Evolutionary conservation across 176 grass and related monocot genomes (phyloP).

Genomic region (Panicum miliaceum): DNA sequence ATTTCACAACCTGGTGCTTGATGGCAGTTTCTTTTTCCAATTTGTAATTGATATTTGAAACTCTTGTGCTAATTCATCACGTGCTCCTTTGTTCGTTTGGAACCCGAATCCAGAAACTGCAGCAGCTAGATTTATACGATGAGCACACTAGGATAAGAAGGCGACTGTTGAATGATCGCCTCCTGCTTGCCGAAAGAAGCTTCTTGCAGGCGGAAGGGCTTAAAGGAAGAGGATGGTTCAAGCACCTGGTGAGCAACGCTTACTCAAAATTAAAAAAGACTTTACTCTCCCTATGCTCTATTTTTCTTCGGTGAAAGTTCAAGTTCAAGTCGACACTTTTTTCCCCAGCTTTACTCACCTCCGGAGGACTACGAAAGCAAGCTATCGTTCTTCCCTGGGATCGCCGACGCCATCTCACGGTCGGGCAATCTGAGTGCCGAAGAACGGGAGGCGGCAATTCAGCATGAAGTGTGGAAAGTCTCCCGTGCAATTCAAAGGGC

Average conservation of each 20-base stretch:
- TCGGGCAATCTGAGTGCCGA: slow-evolving; percentile 11
- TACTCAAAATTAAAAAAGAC: neutral
- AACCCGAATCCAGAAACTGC: slow-evolving; percentile 57
- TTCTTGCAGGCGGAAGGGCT: slow-evolving; percentile 85
- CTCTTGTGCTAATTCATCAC: neutral
- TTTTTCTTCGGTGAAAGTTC: neutral
- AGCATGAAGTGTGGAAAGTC: slow-evolving; percentile 77
- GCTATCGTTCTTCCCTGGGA: slow-evolving; percentile 72
- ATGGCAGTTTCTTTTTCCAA: neutral
- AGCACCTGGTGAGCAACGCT: slow-evolving; percentile 69
- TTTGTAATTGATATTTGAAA: neutral
- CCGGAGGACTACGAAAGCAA: slow-evolving; percentile 78
- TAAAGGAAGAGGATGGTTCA: slow-evolving; percentile 90
- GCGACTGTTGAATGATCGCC: slow-evolving; percentile 74
- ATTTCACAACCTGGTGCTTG: neutral
- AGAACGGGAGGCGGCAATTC: slow-evolving; percentile 25
- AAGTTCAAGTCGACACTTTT: neutral
- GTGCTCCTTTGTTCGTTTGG: slow-evolving; percentile 2
- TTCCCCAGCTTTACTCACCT: slow-evolving; percentile 78
- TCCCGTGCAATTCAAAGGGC: slow-evolving; percentile 71
- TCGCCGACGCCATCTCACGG: slow-evolving; percentile 70
- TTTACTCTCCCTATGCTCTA: neutral
- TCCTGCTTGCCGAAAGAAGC: slow-evolving; percentile 93
- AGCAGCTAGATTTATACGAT: slow-evolving; percentile 40
- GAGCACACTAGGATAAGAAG: slow-evolving; percentile 45